A percentile compares a stretch with the other conserved stretches of the same genome.
These are phyloP conservation scores for Pisolithus tinctorius DNA, from an alignment of 768 basidiomycete species.

Conservation along the genomic window DNA sequence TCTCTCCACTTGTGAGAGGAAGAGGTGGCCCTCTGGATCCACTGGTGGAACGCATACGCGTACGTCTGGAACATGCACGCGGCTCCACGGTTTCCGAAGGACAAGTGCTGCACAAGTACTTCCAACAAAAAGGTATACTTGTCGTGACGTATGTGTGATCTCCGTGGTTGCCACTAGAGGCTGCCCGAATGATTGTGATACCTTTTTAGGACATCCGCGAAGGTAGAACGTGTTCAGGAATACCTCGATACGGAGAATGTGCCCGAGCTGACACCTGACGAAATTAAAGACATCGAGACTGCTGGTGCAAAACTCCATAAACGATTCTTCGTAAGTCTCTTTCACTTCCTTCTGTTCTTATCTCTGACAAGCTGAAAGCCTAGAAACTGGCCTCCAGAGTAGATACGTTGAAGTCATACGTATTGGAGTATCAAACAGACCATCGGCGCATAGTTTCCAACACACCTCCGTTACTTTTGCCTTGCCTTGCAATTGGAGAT, in stretches of 20 bases:
- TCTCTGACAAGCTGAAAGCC: slow-evolving; percentile 8
- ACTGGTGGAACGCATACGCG: slow-evolving; percentile 29
- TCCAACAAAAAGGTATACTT: slow-evolving; percentile 22
- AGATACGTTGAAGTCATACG: not conserved
- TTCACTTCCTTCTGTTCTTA: not conserved
- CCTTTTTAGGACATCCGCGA: slow-evolving; percentile 25
- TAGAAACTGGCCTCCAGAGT: slow-evolving; percentile 16
- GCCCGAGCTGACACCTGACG: slow-evolving; percentile 21
- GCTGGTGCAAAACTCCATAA: slow-evolving; percentile 18
- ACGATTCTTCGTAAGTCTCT: slow-evolving; percentile 21
- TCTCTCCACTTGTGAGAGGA: slow-evolving; percentile 31
- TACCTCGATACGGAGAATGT: slow-evolving; percentile 24
- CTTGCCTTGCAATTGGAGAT: not conserved
- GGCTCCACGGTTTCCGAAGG: slow-evolving; percentile 20
- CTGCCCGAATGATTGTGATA: not conserved
- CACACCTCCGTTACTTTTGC: too few relatives aligned
- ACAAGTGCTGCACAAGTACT: slow-evolving; percentile 26
- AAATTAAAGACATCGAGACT: slow-evolving; percentile 18
- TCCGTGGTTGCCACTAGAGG: not conserved
- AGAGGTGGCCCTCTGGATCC: slow-evolving; percentile 35
- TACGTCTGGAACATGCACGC: slow-evolving; percentile 19
- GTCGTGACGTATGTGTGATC: slow-evolving; percentile 24
- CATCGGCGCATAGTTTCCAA: too few relatives aligned
- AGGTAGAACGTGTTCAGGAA: slow-evolving; percentile 27
- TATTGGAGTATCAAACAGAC: too few relatives aligned